phyloP scores from a whole-genome alignment of 345 rosid genomes.

The Barbarea vulgaris region DNA sequence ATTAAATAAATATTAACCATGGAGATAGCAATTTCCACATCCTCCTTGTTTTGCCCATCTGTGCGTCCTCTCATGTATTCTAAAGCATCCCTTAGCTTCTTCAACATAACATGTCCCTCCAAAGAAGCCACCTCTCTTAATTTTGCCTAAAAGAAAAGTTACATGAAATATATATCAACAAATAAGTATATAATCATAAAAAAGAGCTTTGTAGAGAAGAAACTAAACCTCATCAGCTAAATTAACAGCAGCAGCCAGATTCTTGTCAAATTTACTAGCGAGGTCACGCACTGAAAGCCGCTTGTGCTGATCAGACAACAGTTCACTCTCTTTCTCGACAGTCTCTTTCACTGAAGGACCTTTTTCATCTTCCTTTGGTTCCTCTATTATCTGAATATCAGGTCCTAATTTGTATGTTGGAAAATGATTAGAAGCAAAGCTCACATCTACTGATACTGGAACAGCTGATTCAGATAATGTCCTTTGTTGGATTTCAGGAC shows the following conservation, averaged over 20 bases:
- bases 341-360: conserved; percentile 85
- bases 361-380: conserved; percentile 68
- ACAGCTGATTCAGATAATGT: conserved; percentile 39
- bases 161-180: not conserved
- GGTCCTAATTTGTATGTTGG: conserved; percentile 92
- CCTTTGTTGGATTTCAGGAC: conserved; percentile 39
- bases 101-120: conserved; percentile 97
- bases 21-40: conserved; percentile 92
- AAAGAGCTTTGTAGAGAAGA: conserved; percentile 1
- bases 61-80: conserved; percentile 90
- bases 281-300: conserved; percentile 98
- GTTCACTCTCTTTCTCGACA: conserved; percentile 68
- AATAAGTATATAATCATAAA: not conserved
- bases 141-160: conserved; percentile 57
- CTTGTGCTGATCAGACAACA: conserved; percentile 85
- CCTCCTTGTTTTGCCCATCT: conserved; percentile 85
- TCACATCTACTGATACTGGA: conserved; percentile 89
- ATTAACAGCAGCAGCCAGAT: conserved; percentile 78
- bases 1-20: conserved; percentile 59
- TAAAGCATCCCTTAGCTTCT: conserved; percentile 98
- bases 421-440: conserved; percentile 72
- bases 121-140: conserved; percentile 90
- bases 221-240: conserved; percentile 76
- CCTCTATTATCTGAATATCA: conserved; percentile 87
- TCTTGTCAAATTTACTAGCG: conserved; percentile 96